A percentile compares a stretch with the other conserved stretches of the same genome.
These are phyloP conservation scores for Artemisia annua DNA, from an alignment of 129 eudicot genomes.

Conservation along the genomic window DNA sequence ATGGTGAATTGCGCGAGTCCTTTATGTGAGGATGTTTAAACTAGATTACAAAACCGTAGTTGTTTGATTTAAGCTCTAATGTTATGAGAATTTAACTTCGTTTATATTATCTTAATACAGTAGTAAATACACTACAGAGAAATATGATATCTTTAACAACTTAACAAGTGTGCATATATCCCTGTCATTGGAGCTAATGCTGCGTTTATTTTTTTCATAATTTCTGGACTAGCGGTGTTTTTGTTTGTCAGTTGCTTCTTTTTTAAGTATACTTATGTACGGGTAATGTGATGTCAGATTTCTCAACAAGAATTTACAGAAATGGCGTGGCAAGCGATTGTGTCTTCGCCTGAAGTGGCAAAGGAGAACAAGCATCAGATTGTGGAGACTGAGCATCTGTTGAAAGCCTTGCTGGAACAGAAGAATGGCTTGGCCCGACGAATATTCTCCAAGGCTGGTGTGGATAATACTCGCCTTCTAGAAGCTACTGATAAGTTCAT, in stretches of 20 bases:
- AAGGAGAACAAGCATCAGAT: conserved; percentile 95
- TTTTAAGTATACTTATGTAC: conserved; percentile 21
- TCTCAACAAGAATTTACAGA: conserved; percentile 92
- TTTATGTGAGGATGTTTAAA: background rate
- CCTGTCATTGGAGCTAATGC: too few relatives aligned
- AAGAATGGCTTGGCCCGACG: conserved; percentile 94
- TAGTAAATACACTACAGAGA: too few relatives aligned
- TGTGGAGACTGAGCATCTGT: conserved; percentile 92
- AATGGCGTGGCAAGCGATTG: conserved; percentile 99
- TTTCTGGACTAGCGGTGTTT: too few relatives aligned
- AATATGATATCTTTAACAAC: too few relatives aligned
- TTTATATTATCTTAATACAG: too few relatives aligned
- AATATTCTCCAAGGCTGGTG: conserved; percentile 87
- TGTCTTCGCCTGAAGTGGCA: conserved; percentile 93
- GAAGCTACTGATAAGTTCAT: conserved; percentile 92
- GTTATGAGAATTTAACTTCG: too few relatives aligned
- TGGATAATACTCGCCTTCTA: conserved; percentile 86
- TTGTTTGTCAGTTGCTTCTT: too few relatives aligned
- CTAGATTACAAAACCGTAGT: too few relatives aligned
- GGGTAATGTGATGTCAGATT: conserved; percentile 47
- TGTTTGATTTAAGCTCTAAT: too few relatives aligned
- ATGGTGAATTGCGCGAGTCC: background rate
- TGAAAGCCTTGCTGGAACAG: conserved; percentile 93
- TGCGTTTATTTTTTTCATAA: too few relatives aligned
- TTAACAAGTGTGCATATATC: too few relatives aligned